These are phyloP conservation scores for Phaeosphaeria sp. DNA, from an alignment of 2,329 filamentous ascomycete genomes.

Conservation along the genomic window DNA sequence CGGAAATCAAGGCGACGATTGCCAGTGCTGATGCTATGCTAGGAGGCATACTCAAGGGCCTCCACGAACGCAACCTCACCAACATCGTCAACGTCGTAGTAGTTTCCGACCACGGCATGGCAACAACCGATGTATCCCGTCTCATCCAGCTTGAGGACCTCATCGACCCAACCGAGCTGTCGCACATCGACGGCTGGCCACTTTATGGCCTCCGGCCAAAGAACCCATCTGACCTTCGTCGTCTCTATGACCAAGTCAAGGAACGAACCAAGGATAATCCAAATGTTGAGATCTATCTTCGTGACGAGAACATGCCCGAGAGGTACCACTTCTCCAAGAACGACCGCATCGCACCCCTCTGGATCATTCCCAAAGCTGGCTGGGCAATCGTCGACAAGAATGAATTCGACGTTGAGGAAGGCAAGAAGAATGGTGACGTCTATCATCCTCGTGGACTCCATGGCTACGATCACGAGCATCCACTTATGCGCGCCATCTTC, in stretches of 20 bases:
- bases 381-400: constrained; percentile 87
- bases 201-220: constrained; percentile 87
- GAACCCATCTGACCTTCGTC: constrained; percentile 68
- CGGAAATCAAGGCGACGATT: constrained; percentile 83
- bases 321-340: constrained; percentile 92
- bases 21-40: constrained; percentile 83
- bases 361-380: constrained; percentile 90
- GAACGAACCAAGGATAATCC: constrained; percentile 67
- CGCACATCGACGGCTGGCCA: constrained; percentile 93
- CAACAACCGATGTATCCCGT: constrained; percentile 81
- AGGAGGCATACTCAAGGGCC: constrained; percentile 73
- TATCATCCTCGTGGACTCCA: constrained; percentile 88
- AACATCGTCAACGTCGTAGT: constrained; percentile 90
- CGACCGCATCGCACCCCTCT: constrained; percentile 88
- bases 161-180: constrained; percentile 77
- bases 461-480: constrained; percentile 93
- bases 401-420: constrained; percentile 78
- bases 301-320: constrained; percentile 86
- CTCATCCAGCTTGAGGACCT: constrained; percentile 91
- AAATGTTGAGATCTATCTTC: constrained; percentile 85
- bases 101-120: constrained; percentile 99
- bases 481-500: constrained; percentile 95
- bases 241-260: constrained; percentile 66
- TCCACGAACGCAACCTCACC: constrained; percentile 84
- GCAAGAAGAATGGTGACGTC: constrained; percentile 65